Percentiles rank a stretch among this genome's conserved stretches.
These are phyloP conservation scores for Artemisia annua DNA, from an alignment of 129 eudicot species.

Conservation along the genomic window DNA sequence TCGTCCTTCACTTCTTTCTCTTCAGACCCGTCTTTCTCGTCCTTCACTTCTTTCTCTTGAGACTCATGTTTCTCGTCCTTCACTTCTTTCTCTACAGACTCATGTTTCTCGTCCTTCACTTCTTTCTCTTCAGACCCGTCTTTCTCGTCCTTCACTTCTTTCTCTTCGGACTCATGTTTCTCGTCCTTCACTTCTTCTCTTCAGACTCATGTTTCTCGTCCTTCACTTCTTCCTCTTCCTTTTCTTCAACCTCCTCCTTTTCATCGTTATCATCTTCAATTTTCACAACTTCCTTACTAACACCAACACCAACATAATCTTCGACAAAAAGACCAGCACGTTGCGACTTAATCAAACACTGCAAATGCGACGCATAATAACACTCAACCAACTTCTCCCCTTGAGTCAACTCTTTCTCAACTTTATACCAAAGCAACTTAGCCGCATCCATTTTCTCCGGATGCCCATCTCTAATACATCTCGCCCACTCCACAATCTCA, in stretches of 20 bases:
- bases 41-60: too few relatives aligned
- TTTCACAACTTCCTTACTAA: neutral
- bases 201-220: too few relatives aligned
- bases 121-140: too few relatives aligned
- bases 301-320: conserved; percentile 23
- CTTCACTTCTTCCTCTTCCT: too few relatives aligned
- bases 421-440: conserved; percentile 75
- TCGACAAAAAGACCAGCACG: conserved; percentile 35
- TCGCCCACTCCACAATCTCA: conserved; percentile 53
- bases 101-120: too few relatives aligned
- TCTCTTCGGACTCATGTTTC: neutral
- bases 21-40: neutral
- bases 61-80: too few relatives aligned
- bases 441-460: conserved; percentile 85
- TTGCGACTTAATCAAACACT: conserved; percentile 57
- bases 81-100: too few relatives aligned
- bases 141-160: too few relatives aligned
- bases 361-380: conserved; percentile 89
- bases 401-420: conserved; percentile 73
- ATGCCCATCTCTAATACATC: conserved; percentile 65
- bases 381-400: conserved; percentile 54
- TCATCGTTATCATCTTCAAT: neutral
- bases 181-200: neutral
- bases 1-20: neutral
- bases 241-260: too few relatives aligned